Evolutionary conservation across 345 rosid species (phyloP), one percentile per base, ranked within the genome.

Genomic region (Hibiscus mutabilis): DNA sequence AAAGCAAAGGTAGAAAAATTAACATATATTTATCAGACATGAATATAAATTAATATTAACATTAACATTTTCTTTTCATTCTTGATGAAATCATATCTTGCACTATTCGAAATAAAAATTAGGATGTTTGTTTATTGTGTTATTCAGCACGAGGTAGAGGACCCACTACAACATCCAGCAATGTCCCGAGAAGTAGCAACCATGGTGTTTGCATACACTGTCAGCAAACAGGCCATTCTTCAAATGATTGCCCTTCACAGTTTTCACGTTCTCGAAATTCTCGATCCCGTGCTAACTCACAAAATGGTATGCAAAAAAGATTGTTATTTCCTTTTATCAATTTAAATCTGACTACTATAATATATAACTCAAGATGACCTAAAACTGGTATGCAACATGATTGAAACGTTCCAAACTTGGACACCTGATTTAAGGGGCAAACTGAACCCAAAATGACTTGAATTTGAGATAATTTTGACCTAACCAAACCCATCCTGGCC

Each of bases 171-270:
- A n/a, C 85, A 46, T 60, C 87, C 29, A 76, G 79, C 83, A 84
- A 78, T 77, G 79, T 73, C 75, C 94, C 79, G 82, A 86, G 83
- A 78, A 84, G 84, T 78, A 84, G 76, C 73, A 65, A 46, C 44
- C 83, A 80, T 69, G 78, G 58, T 71, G 71, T 75, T 69, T 93
- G 98, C 82, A 67, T 74, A 40, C 84, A 86, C 76, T 94, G 98
- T 80, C 87, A 85, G 74, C 97, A 89, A 77, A 75, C 77, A 65
- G 94, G 98, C 52, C 98, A 94, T 86, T 71, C 85, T 75, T 86
- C 93, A 58, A 75, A 75, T 60, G 81, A 82, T 75, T 94, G 97
- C 73, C 98, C 93, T 66, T 84, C 91, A 19, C 88, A 79, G 57
- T 42, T 14, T 46, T 75, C 91, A 60, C 82, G 86, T 74, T 49